Base-by-base conservation (phyloP, 495 filamentous ascomycete genomes). In the Podospora appendiculata region DNA sequence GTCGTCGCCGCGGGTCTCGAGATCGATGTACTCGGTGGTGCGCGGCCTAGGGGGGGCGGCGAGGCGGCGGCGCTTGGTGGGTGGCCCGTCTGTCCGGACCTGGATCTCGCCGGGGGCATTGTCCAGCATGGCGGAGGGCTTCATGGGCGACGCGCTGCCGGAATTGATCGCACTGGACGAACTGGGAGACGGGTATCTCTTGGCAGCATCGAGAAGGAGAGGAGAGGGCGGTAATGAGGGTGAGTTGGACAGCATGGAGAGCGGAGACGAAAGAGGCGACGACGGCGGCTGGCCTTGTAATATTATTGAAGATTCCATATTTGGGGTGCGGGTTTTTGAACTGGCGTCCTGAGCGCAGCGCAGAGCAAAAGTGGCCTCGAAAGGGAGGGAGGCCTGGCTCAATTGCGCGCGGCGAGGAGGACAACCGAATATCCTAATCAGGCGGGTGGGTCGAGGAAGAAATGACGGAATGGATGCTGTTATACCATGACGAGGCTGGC, bases 21-120 rank as follows among this genome's bases (percentile, higher is more conserved):
- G 69, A 67, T 93, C 82, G 16, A 96, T 78, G 64, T 85, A 82
- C 51, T 87, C 77, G 7, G 89, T 94, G 9, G 76, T 86, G 58
- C 88, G 85, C 59, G 84, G 81, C 62, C 85, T 87, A 50, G 83
- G 79, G 56, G 85, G 55, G 1, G 50, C 78, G 47, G 80, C 75
- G 41, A 84, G 76, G 59, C 80, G 82, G 63, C 85, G 79, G 62
- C 86, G 86, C 75, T 90, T 93, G 19, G 83, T 70, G 45, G 81
- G 83, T 18, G 73, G 72, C 34, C 79, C 82, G 77, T 61, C 86
- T 72, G 57, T 86, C 70, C 62, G 82, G 67, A 66, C 70, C 6
- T 60, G 66, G n/a, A 75, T 75, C 54, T 73, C 70, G 25, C 25
- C 25, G 13, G 60, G 68, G 25, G 62, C 55, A 17, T 51, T 54